Percentiles rank a stretch among this genome's conserved stretches.
These are phyloP conservation scores for Saururus chinensis DNA, from an alignment of 164 flowering plant species.

Conservation along the genomic window DNA sequence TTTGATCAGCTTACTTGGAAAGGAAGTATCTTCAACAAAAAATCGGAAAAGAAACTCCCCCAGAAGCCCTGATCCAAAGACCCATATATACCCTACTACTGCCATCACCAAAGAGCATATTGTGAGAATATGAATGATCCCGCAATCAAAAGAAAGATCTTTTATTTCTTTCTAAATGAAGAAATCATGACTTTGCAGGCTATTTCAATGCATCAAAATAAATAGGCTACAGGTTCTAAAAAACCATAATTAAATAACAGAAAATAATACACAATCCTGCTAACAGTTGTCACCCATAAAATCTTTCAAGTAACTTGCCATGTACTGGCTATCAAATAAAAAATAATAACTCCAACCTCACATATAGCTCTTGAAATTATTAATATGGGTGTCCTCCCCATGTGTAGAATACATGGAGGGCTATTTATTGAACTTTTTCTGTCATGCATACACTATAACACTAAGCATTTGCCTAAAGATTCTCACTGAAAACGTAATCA, in stretches of 20 bases:
- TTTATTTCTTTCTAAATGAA: no score
- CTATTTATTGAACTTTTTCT: not conserved
- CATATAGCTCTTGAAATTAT: not conserved
- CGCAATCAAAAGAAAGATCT: not conserved
- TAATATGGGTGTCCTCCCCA: not conserved
- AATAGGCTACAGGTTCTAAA: not conserved
- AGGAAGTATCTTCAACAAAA: conserved; percentile 59
- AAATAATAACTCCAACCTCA: not conserved
- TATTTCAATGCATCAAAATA: no score
- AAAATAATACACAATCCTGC: not conserved
- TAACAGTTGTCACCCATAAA: not conserved
- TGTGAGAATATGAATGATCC: not conserved
- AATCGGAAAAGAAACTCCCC: conserved; percentile 59
- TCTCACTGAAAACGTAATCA: not conserved
- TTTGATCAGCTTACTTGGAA: conserved; percentile 59
- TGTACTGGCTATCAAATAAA: no score
- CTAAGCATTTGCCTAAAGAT: not conserved
- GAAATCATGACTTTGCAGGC: not conserved
- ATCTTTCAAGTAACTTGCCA: no score
- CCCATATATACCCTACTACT: conserved; percentile 59
- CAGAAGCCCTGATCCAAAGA: conserved; percentile 72
- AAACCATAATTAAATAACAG: not conserved
- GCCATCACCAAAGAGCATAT: conserved; percentile 13
- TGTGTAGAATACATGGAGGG: not conserved
- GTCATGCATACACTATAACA: not conserved